phyloP scores from a whole-genome alignment of 352 stramenopile species.

The Aphanomyces euteiches region DNA sequence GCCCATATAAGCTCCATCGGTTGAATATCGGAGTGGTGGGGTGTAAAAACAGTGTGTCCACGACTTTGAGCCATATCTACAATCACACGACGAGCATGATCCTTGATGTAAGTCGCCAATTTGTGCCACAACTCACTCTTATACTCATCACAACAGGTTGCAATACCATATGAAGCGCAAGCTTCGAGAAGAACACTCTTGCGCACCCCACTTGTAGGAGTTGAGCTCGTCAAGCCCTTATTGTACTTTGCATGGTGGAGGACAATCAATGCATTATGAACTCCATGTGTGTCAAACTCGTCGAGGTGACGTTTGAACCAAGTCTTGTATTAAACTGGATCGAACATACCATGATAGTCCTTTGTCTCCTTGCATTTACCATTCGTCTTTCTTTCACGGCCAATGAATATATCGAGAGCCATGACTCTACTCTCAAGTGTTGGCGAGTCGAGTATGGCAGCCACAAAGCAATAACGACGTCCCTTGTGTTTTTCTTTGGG shows the following conservation, averaged over 20 bases:
- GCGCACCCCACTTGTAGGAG: not conserved
- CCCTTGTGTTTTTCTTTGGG: slow-evolving; percentile 20
- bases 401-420: slow-evolving; percentile 12
- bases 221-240: not conserved
- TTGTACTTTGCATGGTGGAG: slow-evolving; percentile 6
- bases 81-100: not conserved
- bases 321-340: slow-evolving; percentile 8
- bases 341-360: slow-evolving; percentile 10
- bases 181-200: slow-evolving; percentile 14
- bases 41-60: slow-evolving; percentile 9
- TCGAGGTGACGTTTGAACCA: slow-evolving; percentile 20
- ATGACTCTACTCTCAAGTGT: not conserved
- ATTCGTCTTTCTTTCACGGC: not conserved
- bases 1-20: slow-evolving; percentile 19
- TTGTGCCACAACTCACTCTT: slow-evolving; percentile 8
- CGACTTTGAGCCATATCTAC: not conserved
- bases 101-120: slow-evolving; percentile 4
- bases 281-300: not conserved
- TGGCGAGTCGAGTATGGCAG: not conserved
- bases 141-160: not conserved
- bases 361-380: not conserved
- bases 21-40: slow-evolving; percentile 8
- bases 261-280: not conserved
- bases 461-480: slow-evolving; percentile 19
- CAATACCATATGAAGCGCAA: not conserved